Base-by-base conservation (phyloP, 257 asterid species). In the Linderniella brevidens region DNA sequence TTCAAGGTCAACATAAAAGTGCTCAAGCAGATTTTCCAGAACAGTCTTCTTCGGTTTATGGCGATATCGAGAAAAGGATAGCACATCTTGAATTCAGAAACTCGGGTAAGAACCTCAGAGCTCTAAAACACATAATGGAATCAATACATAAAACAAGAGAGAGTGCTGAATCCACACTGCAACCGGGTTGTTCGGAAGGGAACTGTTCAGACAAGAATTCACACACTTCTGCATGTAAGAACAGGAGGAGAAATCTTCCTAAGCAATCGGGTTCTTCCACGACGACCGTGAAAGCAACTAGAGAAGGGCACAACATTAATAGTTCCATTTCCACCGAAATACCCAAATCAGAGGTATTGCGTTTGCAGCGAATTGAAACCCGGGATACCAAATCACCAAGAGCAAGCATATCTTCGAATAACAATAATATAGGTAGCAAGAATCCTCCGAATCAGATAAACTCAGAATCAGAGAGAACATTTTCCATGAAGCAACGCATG, bases 101-200 rank as follows among this genome's bases (percentile, higher is more conserved):
- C 55, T 85, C 93, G 0, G 86, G 93, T 0, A 82, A 77, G 78
- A 93, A 90, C 73, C 85, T 82, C 68, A 74, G 88, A 55, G 96
- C 99, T 55, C 93, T 81, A 29, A 85, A 85, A 54, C 94, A 85
- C 64, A 81, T 85, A 63, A 92, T 90, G 1, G 94, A 79, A 64
- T 74, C 86, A 57, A 81, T 90, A 92, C 78, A 85, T 69, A 81
- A 77, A 67, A 79, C 93, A 18, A 71, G 74, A 45, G 41, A 69
- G 61, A 58, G 35, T 77, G 64, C 84, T 75, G 49, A 66, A 57
- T 53, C 70, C 63, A 64, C 64, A 53, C 49, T 70, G 50, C 42
- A 75, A 69, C 41, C 54, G 71, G 18, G 49, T 59, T 43, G 76
- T 62, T 47, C 46, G 52, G 57, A 54, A 63, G 53, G 49, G 62